phyloP scores from a whole-genome alignment of 352 stramenopile species.

The Globisporangium middletonii region DNA sequence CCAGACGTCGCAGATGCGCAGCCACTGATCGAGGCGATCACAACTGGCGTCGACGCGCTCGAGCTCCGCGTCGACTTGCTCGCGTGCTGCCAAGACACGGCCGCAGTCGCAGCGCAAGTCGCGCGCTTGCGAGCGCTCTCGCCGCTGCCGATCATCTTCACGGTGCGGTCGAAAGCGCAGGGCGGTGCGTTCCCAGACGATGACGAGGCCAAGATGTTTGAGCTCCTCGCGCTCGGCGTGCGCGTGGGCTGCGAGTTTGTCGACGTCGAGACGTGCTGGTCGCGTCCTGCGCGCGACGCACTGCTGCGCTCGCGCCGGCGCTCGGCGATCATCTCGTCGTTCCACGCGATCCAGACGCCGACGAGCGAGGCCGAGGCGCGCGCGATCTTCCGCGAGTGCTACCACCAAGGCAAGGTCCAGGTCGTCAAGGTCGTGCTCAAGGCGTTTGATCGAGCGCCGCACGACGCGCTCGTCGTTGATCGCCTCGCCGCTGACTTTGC shows the following conservation, averaged over 20 bases:
- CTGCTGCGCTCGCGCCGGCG: conserved; percentile 36
- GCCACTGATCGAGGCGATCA: conserved; percentile 42
- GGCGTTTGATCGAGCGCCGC: conserved; percentile 39
- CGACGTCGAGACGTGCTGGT: conserved; percentile 93
- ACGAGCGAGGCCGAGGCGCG: conserved; percentile 41
- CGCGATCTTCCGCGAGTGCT: conserved; percentile 65
- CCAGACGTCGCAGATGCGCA: conserved; percentile 44
- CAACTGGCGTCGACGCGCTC: conserved; percentile 90
- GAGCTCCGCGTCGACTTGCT: conserved; percentile 96
- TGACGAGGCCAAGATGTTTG: conserved; percentile 76
- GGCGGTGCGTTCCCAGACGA: conserved; percentile 93
- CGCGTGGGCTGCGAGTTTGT: conserved; percentile 94
- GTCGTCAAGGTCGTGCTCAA: conserved; percentile 91
- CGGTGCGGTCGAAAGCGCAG: conserved; percentile 92
- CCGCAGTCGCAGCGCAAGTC: conserved; percentile 66
- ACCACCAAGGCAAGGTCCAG: conserved; percentile 64
- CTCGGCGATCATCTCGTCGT: conserved; percentile 73
- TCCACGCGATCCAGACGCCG: conserved; percentile 55
- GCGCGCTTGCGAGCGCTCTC: conserved; percentile 82
- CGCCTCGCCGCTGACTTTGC: conserved; percentile 51
- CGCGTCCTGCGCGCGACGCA: conserved; percentile 53
- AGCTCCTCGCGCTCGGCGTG: conserved; percentile 88
- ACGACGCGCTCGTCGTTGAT: conserved; percentile 88
- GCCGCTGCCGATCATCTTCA: conserved; percentile 95
- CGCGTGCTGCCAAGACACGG: conserved; percentile 34